Evolutionary conservation across 2,329 filamentous ascomycete species (phyloP).

Genomic region (Clarireedia hainanense): DNA sequence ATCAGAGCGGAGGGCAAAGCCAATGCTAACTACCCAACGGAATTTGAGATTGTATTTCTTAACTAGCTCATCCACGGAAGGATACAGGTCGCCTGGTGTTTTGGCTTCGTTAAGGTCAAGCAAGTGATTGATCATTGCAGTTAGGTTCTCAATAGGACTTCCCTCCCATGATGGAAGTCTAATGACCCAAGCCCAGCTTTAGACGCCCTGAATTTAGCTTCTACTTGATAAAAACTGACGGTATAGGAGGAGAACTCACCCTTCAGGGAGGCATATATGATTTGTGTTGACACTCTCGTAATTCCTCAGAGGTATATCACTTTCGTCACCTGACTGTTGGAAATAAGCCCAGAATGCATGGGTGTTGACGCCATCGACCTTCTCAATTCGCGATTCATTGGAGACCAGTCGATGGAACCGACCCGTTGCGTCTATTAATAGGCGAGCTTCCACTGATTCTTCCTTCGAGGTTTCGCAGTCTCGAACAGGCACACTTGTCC

Average conservation of each 20-base stretch:
- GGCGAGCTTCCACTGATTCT: slow-evolving; percentile 12
- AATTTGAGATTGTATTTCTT: slow-evolving; percentile 21
- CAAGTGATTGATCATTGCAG: slow-evolving; percentile 23
- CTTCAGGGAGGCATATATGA: slow-evolving; percentile 25
- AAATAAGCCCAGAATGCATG: slow-evolving; percentile 21
- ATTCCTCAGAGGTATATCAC: slow-evolving; percentile 19
- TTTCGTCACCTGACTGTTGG: slow-evolving; percentile 15
- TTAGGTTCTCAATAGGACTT: slow-evolving; percentile 20
- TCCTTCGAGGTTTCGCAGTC: neutral
- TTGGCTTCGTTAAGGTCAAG: slow-evolving; percentile 19
- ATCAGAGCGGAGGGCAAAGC: slow-evolving; percentile 21
- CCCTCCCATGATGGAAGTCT: slow-evolving; percentile 24
- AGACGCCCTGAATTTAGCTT: neutral
- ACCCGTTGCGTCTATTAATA: slow-evolving; percentile 22
- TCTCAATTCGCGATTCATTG: slow-evolving; percentile 16
- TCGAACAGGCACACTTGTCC: slow-evolving; percentile 1
- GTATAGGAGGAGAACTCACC: slow-evolving; percentile 3
- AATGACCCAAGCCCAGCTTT: slow-evolving; percentile 26
- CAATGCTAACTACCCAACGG: slow-evolving; percentile 22
- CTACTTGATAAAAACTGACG: neutral
- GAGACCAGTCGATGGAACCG: slow-evolving; percentile 19
- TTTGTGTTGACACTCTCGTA: slow-evolving; percentile 25
- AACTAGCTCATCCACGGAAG: slow-evolving; percentile 17
- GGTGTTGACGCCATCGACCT: slow-evolving; percentile 20
- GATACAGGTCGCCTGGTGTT: slow-evolving; percentile 17